These are phyloP conservation scores for Trichoderma arundinaceum DNA, from an alignment of 2,329 filamentous ascomycete genomes.

Conservation along the genomic window DNA sequence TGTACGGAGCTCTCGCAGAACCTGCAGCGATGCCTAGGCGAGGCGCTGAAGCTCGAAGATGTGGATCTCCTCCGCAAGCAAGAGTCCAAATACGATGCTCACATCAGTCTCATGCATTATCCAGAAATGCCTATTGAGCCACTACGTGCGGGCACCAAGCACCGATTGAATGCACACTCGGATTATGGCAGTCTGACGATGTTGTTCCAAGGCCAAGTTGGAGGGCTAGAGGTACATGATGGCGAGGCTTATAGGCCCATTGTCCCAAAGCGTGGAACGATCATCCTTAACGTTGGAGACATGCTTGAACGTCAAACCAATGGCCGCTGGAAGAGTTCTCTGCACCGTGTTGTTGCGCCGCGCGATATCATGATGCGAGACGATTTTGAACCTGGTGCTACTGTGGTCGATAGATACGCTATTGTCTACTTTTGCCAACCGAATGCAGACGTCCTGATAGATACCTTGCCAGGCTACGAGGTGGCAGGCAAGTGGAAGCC, in stretches of 20 bases:
- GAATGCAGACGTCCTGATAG: no score
- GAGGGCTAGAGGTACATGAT: conserved; percentile 4
- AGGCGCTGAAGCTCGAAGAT: neutral
- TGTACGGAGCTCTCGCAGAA: conserved; percentile 8
- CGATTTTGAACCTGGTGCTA: neutral
- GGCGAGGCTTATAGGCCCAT: conserved; percentile 1
- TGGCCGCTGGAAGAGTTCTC: conserved; percentile 11
- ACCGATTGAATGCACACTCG: no score
- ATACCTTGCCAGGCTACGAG: neutral
- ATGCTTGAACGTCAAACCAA: conserved; percentile 9
- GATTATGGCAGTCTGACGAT: conserved; percentile 1
- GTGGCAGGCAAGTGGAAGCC: conserved; percentile 1
- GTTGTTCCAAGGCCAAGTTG: neutral
- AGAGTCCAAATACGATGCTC: no score
- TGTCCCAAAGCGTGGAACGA: neutral
- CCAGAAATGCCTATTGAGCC: no score
- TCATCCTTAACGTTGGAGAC: conserved; percentile 7
- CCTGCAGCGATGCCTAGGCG: neutral
- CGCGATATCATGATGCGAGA: conserved; percentile 10
- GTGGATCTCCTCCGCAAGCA: no score
- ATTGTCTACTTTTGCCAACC: no score
- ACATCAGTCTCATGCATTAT: no score
- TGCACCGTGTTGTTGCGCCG: conserved; percentile 2
- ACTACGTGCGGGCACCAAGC: no score
- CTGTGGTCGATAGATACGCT: neutral